Percentiles rank a stretch among this genome's conserved stretches.
Evolutionary conservation across 768 basidiomycete species (phyloP).

Genomic region (Lactarius evosmus): DNA sequence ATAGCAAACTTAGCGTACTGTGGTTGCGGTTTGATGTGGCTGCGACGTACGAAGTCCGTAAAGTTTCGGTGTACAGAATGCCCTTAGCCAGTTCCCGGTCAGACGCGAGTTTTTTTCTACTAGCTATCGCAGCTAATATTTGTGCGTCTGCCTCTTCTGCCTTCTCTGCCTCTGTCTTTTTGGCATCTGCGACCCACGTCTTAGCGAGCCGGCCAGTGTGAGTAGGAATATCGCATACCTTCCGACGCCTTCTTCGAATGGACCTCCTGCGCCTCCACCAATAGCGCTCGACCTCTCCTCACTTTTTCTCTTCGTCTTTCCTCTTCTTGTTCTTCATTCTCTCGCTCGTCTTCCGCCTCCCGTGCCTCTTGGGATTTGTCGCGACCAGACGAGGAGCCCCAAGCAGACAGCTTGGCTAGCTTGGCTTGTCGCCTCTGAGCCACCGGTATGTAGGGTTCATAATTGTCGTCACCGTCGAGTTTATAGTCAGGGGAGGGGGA

Average conservation of each 20-base stretch:
- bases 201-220: slow-evolving; percentile 5
- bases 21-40: slow-evolving; percentile 6
- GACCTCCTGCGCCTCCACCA: slow-evolving; percentile 95
- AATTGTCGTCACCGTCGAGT: slow-evolving; percentile 57
- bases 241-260: slow-evolving; percentile 78
- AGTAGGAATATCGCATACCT: slow-evolving; percentile 44
- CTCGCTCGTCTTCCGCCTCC: slow-evolving; percentile 58
- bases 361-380: slow-evolving; percentile 45
- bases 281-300: slow-evolving; percentile 79
- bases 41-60: slow-evolving; percentile 71
- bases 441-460: slow-evolving; percentile 86
- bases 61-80: slow-evolving; percentile 82
- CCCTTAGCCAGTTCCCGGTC: slow-evolving; percentile 93
- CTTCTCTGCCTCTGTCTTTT: slow-evolving; percentile 84
- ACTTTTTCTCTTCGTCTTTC: slow-evolving; percentile 70
- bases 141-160: slow-evolving; percentile 86
- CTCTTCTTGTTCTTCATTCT: slow-evolving; percentile 78
- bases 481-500: slow-evolving; percentile 60
- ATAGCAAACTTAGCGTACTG: background rate
- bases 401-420: slow-evolving; percentile 68
- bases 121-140: slow-evolving; percentile 88
- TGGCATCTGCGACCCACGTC: slow-evolving; percentile 53
- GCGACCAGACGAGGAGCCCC: slow-evolving; percentile 54
- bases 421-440: slow-evolving; percentile 80
- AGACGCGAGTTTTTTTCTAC: slow-evolving; percentile 85